Evolutionary conservation across 169 alveolate species (phyloP), one percentile per base, ranked within the genome.

Genomic region (Cryptosporidium baileyi): DNA sequence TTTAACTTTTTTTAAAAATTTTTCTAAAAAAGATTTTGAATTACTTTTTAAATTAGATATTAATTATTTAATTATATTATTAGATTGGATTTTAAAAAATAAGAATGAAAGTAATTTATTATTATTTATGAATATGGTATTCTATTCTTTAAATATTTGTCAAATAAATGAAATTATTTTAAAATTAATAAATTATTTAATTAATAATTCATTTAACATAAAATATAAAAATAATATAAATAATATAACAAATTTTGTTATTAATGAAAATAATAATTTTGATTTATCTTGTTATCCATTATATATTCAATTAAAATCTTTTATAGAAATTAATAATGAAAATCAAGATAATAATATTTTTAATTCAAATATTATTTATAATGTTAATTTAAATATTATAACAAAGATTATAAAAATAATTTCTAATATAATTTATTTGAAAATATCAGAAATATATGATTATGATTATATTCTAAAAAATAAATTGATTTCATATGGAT

Each of bases 61-160:
- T 1, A 47, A 51, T n/a, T 44, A 45, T 44, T 19, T 51, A n/a
- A 4, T 19, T n/a, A 51, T 1, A 1, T 28, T 65, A 24, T 28
- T 45, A 32, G 36, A 65, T 8, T 65, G 81, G 61, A 26, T 45
- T 43, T 5, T 65, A 62, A 44, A 41, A 44, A 51, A 26, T 44
- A 19, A 65, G 15, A 30, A 1, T 9, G 3, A 44, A 1, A 7
- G 13, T 47, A 8, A 45, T 1, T 9, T 51, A 2, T 8, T 65
- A 7, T 28, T 32, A 9, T 47, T 65, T 30, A 30, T 65, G 4
- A 36, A 49, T 1, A 22, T 19, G 3, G 38, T 44, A 2, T 44
- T 65, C 30, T 19, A 45, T 28, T 40, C 61, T 1, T 11, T 65
- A 44, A 65, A 32, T 2, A 7, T 47, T 32, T 22, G 24, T 3